Evolutionary conservation across 2,329 filamentous ascomycete species (phyloP), one percentile per base, ranked within the genome.

Genomic region (Triangularia setosa): DNA sequence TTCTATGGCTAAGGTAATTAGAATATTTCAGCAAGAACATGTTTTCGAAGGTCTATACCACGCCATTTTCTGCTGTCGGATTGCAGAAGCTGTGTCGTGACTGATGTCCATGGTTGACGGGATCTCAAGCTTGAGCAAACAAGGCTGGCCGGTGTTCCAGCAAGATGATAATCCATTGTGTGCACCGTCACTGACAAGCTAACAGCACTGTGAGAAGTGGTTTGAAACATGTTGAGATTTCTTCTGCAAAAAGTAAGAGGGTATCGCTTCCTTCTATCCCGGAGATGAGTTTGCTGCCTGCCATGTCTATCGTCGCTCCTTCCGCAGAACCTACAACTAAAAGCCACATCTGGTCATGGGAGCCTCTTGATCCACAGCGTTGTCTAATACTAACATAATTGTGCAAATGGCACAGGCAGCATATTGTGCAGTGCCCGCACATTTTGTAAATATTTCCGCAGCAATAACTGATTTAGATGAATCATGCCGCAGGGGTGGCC

Each of bases 61-160:
- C 71, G 74, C 73, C 68, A 72, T 28, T 40, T 63, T 55, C 61
- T 64, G 7, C 58, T 58, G 14, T 65, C 64, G 5, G 68, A 64
- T 16, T 72, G 68, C 21, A 80, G 70, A 2, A 72, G 59, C 2
- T 60, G 56, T 1, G 73, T 63, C 1, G 76, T 70, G 0, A 68
- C 72, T 0, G 74, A 35, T 3, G 72, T 71, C 79, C 78, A 82
- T 27, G 73, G 72, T 5, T 72, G 66, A 25, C 75, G 75, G 55
- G 73, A 73, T 23, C 77, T 73, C 1, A 83, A 70, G 4, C 76
- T 77, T 4, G 76, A 74, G 58, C 76, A 80, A 65, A 81, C 78
- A 72, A 79, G 75, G 11, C 67, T 66, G 21, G 27, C 18, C 1
- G 44, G 55, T 2, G 18, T 21, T 6, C 24, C 16, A 8, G n/a